Evolutionary conservation across 2,329 filamentous ascomycete species (phyloP).

Genomic region (Ceratocystis alfenasii): DNA sequence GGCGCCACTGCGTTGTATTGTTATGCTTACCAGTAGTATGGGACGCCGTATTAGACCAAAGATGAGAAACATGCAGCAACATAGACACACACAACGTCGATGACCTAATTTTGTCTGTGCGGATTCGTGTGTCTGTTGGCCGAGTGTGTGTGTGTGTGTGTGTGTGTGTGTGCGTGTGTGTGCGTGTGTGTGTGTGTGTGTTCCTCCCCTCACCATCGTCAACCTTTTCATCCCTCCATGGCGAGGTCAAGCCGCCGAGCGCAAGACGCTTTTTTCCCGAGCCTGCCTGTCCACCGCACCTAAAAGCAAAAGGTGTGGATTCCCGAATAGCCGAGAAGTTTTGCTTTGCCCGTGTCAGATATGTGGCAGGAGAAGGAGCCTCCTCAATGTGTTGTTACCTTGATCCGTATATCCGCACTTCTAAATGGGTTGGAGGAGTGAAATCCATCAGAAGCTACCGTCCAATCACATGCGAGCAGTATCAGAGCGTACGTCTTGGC

Average conservation of each 20-base stretch:
- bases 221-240: not conserved
- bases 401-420: not conserved
- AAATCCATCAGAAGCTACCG: not conserved
- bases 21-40: conserved; percentile 2
- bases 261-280: not conserved
- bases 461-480: not conserved
- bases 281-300: not conserved
- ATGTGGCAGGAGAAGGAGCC: conserved; percentile 1
- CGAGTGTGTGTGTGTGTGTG: not conserved
- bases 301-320: not conserved
- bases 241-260: not conserved
- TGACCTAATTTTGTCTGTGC: not conserved
- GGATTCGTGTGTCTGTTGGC: not conserved
- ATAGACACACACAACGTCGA: too few species aligned
- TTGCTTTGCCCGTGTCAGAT: not conserved
- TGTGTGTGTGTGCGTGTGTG: too few species aligned
- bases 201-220: not conserved
- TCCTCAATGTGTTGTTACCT: not conserved
- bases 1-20: not conserved
- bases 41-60: not conserved
- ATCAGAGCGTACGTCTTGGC: not conserved
- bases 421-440: not conserved
- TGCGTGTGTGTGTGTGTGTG: not conserved
- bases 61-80: not conserved
- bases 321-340: not conserved